Evolutionary conservation across 2,329 filamentous ascomycete genomes (phyloP).

Genomic region (Colletotrichum eremochloae): DNA sequence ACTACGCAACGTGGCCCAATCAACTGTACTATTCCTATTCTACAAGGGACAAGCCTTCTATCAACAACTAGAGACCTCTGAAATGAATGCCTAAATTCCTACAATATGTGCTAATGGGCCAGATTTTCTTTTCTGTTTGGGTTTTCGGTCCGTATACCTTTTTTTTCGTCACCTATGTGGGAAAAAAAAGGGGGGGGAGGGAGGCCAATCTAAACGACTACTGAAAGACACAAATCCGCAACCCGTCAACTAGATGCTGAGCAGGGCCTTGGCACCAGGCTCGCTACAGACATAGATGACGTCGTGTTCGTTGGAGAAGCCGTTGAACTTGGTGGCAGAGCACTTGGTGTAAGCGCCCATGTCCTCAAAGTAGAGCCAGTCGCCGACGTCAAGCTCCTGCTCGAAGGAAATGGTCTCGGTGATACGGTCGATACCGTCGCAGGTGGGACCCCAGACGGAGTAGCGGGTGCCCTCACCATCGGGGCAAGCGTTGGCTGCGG

Average conservation of each 20-base stretch:
- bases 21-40: constrained; percentile 16
- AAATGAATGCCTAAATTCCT: constrained; percentile 25
- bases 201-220: neutral
- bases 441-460: constrained; percentile 98
- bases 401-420: constrained; percentile 83
- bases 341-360: constrained; percentile 99
- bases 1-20: neutral
- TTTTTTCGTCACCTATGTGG: neutral
- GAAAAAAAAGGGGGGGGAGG: too few species aligned
- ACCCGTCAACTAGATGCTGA: constrained; percentile 54
- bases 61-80: neutral
- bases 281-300: constrained; percentile 97
- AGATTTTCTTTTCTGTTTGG: neutral
- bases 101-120: constrained; percentile 24
- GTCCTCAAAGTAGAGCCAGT: constrained; percentile 98
- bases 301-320: constrained; percentile 92
- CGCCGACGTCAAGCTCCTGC: constrained; percentile 86
- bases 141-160: neutral
- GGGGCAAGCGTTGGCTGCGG: constrained; percentile 61
- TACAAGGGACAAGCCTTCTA: neutral
- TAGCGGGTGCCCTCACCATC: constrained; percentile 77
- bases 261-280: constrained; percentile 82
- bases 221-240: neutral
- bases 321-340: constrained; percentile 97
- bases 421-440: constrained; percentile 97